These are phyloP conservation scores for Magnusiomyces fungicola DNA, from an alignment of 1,139 yeast genomes.

Conservation along the genomic window DNA sequence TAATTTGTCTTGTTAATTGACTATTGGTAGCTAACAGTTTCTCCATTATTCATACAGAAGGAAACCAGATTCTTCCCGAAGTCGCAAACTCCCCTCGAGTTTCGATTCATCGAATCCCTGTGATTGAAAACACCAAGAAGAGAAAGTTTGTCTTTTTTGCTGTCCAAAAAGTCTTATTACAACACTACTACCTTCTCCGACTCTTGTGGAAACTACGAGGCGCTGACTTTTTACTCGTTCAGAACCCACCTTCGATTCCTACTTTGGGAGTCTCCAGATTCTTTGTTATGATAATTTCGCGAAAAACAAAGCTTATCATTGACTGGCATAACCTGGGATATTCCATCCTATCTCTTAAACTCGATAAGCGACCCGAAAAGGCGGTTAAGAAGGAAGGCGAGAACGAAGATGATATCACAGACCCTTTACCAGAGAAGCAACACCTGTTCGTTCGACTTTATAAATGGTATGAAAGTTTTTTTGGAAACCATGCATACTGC, in stretches of 20 bases:
- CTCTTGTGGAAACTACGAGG: conserved; percentile 52
- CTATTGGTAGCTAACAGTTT: too few species aligned
- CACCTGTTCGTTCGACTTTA: conserved; percentile 62
- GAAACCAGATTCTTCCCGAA: conserved; percentile 10
- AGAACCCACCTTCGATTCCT: conserved; percentile 94
- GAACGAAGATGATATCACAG: background rate
- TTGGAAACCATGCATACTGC: conserved; percentile 57
- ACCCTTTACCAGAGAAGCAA: conserved; percentile 24
- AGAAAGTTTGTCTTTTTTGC: conserved; percentile 58
- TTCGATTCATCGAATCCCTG: conserved; percentile 35
- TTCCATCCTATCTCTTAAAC: conserved; percentile 67
- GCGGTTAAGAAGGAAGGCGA: background rate
- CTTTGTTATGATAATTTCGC: conserved; percentile 47
- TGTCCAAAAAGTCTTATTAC: conserved; percentile 49
- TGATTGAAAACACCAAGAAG: conserved; percentile 37
- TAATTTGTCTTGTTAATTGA: too few species aligned
- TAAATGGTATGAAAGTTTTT: conserved; percentile 34
- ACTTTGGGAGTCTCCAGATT: conserved; percentile 56
- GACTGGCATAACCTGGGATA: conserved; percentile 98
- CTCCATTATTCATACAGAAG: conserved; percentile 5
- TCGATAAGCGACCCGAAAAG: conserved; percentile 18
- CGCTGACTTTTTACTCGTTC: conserved; percentile 58
- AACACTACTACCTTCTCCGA: conserved; percentile 41
- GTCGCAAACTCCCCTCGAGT: conserved; percentile 14
- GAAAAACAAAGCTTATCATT: conserved; percentile 57